These are phyloP conservation scores for Candida sakaeoensis DNA, from an alignment of 805 yeast species.

Conservation along the genomic window DNA sequence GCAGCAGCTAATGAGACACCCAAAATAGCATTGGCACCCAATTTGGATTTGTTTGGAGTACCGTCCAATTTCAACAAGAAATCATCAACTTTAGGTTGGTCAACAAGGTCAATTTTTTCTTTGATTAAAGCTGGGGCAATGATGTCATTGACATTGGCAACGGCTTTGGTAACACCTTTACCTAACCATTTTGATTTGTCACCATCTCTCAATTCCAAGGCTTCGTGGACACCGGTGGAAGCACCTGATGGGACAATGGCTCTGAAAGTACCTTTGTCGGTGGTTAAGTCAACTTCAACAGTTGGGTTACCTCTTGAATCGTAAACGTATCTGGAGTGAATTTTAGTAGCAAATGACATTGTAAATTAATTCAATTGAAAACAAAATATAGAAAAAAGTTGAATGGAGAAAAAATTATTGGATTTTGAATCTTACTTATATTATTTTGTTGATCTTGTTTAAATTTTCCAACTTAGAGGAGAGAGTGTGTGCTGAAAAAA, in stretches of 20 bases:
- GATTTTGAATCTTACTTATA: background rate
- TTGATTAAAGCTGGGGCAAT: conserved; percentile 91
- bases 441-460: conserved; percentile 2
- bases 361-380: conserved; percentile 6
- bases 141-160: conserved; percentile 88
- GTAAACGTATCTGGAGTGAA: conserved; percentile 94
- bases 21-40: conserved; percentile 97
- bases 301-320: conserved; percentile 99
- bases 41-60: conserved; percentile 93
- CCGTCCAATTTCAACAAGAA: conserved; percentile 88
- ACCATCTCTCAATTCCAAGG: conserved; percentile 96
- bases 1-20: conserved; percentile 98
- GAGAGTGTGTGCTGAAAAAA: background rate
- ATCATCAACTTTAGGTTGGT: conserved; percentile 84
- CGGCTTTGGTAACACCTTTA: conserved; percentile 97
- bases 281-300: conserved; percentile 94
- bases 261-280: conserved; percentile 91
- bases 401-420: conserved; percentile 6
- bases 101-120: conserved; percentile 76
- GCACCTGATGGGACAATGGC: conserved; percentile 99
- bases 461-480: background rate
- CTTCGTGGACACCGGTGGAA: conserved; percentile 98
- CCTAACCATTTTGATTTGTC: conserved; percentile 98
- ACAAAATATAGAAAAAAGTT: conserved; percentile 5
- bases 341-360: conserved; percentile 47